A percentile compares a stretch with the other conserved stretches of the same genome.
Conservation (phyloP, 345 rosid species). For the Eucalyptus globulus region DNA sequence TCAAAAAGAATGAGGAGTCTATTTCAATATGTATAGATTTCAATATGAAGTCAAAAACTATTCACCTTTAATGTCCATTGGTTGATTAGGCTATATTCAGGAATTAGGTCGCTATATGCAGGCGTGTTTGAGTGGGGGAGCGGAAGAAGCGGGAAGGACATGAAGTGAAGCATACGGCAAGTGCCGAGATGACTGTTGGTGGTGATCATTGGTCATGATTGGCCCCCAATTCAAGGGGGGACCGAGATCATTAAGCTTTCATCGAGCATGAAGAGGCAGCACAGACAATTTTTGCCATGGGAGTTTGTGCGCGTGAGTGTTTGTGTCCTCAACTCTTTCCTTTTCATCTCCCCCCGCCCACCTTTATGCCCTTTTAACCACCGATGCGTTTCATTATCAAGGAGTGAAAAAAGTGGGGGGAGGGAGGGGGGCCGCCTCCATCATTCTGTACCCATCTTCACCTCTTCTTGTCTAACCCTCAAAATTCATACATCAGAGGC, state of each 20-base stretch:
- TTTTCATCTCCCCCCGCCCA: neutral
- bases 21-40: too few species aligned
- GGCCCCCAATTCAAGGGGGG: neutral
- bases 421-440: neutral
- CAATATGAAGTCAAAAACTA: too few species aligned
- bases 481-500: neutral
- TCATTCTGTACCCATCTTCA: neutral
- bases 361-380: neutral
- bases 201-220: neutral
- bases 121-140: neutral
- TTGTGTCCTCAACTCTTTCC: neutral
- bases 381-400: neutral
- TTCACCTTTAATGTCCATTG: too few species aligned
- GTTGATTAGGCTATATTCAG: too few species aligned
- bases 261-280: neutral
- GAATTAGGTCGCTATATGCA: too few species aligned
- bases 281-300: neutral
- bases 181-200: neutral
- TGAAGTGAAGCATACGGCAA: neutral
- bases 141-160: neutral
- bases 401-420: neutral
- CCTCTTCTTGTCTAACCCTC: neutral
- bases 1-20: accelerated
- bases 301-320: neutral
- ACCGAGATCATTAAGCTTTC: neutral